Conservation (phyloP, 75 land plant genomes). For the Picea glauca region DNA sequence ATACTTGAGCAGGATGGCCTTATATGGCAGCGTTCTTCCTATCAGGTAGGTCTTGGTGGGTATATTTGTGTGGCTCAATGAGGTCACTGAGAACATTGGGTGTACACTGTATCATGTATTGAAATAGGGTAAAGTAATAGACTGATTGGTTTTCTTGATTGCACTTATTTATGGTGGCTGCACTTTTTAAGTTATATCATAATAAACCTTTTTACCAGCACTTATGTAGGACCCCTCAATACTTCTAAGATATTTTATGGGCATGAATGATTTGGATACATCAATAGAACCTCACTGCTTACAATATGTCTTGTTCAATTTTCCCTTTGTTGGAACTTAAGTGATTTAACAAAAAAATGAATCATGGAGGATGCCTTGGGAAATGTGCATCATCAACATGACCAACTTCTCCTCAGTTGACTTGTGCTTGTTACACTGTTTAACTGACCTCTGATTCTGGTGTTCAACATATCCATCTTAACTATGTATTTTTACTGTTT, state of each 20-base stretch:
- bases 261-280: background rate
- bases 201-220: background rate
- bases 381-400: background rate
- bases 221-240: background rate
- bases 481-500: background rate
- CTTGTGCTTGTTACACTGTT: background rate
- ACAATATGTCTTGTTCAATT: background rate
- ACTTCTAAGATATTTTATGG: background rate
- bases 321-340: background rate
- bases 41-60: conserved; percentile 46
- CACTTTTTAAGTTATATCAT: background rate
- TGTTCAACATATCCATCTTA: background rate
- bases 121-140: background rate
- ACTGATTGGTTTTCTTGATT: background rate
- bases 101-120: no score
- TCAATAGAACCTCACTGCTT: background rate
- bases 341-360: background rate
- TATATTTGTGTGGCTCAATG: background rate
- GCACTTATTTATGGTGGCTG: background rate
- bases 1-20: conserved; percentile 92
- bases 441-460: background rate
- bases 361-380: background rate
- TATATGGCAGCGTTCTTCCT: conserved; percentile 44
- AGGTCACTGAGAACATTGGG: no score
- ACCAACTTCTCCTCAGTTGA: no score